Conservation (phyloP, 169 alveolate genomes). For the Plasmodium blacklocki region DNA sequence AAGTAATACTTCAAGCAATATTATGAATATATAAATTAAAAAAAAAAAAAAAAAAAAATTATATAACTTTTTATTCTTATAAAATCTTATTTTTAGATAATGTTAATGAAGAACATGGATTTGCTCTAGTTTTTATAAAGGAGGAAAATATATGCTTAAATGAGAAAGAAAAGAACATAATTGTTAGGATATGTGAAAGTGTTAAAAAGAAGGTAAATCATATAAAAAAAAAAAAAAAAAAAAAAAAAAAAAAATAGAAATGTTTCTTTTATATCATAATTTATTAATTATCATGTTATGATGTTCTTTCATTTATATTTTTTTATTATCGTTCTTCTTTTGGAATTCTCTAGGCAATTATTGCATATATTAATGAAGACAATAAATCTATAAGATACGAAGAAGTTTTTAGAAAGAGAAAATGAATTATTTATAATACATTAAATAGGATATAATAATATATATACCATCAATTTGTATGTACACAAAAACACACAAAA, state of each 20-base stretch:
- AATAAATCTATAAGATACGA: constrained; percentile 30
- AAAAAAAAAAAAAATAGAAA: not conserved
- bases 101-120: constrained; percentile 49
- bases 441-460: too few relatives aligned
- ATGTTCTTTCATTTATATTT: not conserved
- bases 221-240: not conserved
- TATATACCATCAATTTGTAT: too few relatives aligned
- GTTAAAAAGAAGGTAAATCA: constrained; percentile 63
- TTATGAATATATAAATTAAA: too few relatives aligned
- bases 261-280: too few relatives aligned
- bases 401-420: constrained; percentile 32
- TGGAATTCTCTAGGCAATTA: constrained; percentile 38
- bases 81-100: constrained; percentile 19
- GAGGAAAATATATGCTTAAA: constrained; percentile 31
- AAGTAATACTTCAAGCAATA: constrained; percentile 5
- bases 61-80: not conserved
- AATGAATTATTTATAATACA: not conserved
- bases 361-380: constrained; percentile 53
- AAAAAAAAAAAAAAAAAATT: not conserved
- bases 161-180: constrained; percentile 60
- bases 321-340: constrained; percentile 8
- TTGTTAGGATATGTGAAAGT: constrained; percentile 73
- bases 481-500: too few relatives aligned
- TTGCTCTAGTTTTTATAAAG: constrained; percentile 64
- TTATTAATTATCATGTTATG: too few relatives aligned